Base-by-base conservation (phyloP, 306 rosid species). In the Pterocarpus macrocarpus region DNA sequence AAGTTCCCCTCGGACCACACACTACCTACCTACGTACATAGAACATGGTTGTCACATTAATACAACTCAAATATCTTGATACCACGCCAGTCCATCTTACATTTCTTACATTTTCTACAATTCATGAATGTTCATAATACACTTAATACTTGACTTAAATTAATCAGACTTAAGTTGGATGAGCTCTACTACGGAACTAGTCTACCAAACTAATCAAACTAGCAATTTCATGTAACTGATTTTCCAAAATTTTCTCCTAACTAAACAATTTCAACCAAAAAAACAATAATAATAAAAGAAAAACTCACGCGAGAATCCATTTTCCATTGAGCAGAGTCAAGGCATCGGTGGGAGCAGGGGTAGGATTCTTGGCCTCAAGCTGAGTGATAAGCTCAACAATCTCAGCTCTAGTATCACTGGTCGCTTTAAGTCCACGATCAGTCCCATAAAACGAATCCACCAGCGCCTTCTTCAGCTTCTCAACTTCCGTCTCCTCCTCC, bases 261-360 rank as follows among this genome's bases (percentile, higher is more conserved):
- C 16, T 50, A 9, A 2, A 9, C 8, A 47, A 13, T 3, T 22
- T 22, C 28, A 47, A 47, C 13, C 6, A 9, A 8, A 45, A 45
- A 0, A 50, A 50, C 7, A 13, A 50, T 11, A 50, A 50, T 11
- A 50, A n/a, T 11, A 50, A 50, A 15, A 15, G 5, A 45, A 3
- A 15, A 65, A 14, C 89, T 85, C 88, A 95, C 98, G 88, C 93
- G 6, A 95, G 96, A 88, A 95, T 91, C 99, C 98, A 95, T 79
- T 91, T 95, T 53, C 98, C 99, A 59, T 93, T 93, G 61, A 95
- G 97, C 22, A 93, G 83, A 72, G 91, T 32, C 80, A 93, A 73
- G n/a, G 96, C 98, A 32, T 95, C 98, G 1, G 96, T 90, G 55
- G 99, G 97, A 17, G 93, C 97, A 52, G 99, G 93, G 15, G 83